Conservation (phyloP, 352 stramenopile species). For the Globisporangium spinosum region DNA sequence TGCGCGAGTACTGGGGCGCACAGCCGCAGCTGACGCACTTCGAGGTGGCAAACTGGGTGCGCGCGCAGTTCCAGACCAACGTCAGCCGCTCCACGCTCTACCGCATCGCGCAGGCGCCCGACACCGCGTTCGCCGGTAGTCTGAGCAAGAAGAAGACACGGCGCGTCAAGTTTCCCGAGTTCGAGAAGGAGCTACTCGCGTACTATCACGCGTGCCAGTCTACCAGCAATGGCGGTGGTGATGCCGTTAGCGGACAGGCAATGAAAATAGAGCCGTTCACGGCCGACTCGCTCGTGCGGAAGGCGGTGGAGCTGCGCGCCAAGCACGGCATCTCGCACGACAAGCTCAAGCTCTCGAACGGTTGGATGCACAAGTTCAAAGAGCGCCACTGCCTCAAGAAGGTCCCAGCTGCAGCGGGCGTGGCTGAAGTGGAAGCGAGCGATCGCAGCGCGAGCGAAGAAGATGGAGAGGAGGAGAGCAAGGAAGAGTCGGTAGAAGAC, state of each 20-base stretch:
- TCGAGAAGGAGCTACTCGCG: conserved; percentile 33
- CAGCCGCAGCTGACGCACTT: conserved; percentile 29
- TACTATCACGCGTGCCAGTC: conserved; percentile 25
- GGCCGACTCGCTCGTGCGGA: conserved; percentile 27
- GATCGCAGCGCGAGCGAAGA: neutral
- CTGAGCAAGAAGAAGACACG: conserved; percentile 32
- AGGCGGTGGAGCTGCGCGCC: conserved; percentile 29
- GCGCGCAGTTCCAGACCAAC: conserved; percentile 27
- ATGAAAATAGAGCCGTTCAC: conserved; percentile 14
- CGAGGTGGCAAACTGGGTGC: conserved; percentile 32
- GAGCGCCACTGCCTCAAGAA: conserved; percentile 24
- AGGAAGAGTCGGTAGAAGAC: neutral
- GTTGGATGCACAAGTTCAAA: conserved; percentile 46
- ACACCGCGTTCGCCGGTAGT: conserved; percentile 25
- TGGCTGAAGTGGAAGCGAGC: neutral
- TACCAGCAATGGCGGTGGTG: too few species aligned
- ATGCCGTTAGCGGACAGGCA: neutral
- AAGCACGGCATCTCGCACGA: conserved; percentile 29
- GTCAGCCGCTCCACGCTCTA: conserved; percentile 45
- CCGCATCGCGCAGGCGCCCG: conserved; percentile 35
- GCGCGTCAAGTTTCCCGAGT: conserved; percentile 41
- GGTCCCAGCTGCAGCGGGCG: neutral
- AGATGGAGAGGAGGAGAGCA: neutral
- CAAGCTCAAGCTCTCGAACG: conserved; percentile 44
- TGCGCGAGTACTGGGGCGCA: conserved; percentile 32